Conservation (phyloP, 2,329 filamentous ascomycete species). For the Apiospora hydei region DNA sequence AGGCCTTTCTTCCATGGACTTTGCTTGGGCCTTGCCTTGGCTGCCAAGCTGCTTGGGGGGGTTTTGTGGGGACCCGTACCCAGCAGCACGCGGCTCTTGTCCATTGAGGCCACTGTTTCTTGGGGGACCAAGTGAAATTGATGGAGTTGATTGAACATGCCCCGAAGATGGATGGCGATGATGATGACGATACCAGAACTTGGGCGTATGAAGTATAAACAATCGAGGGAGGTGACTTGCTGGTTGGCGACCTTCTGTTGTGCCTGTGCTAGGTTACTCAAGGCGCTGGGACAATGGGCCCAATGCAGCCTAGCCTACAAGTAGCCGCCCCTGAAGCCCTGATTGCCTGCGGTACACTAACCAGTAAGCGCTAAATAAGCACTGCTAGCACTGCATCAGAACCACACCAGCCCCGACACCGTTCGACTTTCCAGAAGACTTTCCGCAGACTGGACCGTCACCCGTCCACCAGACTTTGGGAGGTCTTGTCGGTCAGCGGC, state of each 20-base stretch:
- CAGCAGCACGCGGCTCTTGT: not conserved
- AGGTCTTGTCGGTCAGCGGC: not conserved
- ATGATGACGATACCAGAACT: not conserved
- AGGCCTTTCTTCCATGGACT: not conserved
- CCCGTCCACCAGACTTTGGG: not conserved
- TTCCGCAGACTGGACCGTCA: not conserved
- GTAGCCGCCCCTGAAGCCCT: not conserved
- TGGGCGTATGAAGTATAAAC: not conserved
- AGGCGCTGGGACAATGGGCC: too few species aligned
- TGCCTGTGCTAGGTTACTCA: too few species aligned
- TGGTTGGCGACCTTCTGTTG: not conserved
- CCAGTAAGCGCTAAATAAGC: too few species aligned
- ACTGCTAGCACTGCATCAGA: not conserved
- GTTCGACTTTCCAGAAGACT: not conserved
- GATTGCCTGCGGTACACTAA: not conserved
- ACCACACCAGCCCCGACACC: not conserved
- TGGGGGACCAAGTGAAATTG: not conserved
- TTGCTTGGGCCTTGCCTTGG: conserved; percentile 1
- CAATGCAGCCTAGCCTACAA: not conserved
- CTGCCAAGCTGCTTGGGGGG: not conserved
- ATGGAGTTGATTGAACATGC: not conserved
- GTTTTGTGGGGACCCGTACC: not conserved
- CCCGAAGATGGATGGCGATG: not conserved
- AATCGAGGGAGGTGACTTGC: not conserved
- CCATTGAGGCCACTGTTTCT: not conserved